Conservation (phyloP, 2,329 filamentous ascomycete genomes). For the Cryoendolithus antarcticus region DNA sequence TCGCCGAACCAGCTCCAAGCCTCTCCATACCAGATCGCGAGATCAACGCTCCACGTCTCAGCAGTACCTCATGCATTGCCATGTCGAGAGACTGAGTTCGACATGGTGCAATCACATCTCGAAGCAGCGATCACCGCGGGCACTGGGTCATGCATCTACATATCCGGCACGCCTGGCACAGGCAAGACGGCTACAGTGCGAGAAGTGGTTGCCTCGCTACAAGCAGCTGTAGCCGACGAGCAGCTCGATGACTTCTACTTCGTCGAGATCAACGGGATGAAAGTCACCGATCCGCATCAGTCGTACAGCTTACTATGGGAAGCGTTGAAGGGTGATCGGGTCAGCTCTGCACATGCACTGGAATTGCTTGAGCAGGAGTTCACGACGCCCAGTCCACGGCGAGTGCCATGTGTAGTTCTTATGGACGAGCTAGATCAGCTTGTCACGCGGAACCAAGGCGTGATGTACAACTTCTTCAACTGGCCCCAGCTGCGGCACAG, state of each 20-base stretch:
- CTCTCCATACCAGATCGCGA: slow-evolving; percentile 84
- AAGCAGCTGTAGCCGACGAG: slow-evolving; percentile 75
- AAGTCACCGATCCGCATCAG: slow-evolving; percentile 94
- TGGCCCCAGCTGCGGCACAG: slow-evolving; percentile 91
- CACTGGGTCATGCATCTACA: slow-evolving; percentile 93
- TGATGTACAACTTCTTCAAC: slow-evolving; percentile 99
- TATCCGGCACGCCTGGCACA: slow-evolving; percentile 94
- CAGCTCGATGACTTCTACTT: slow-evolving; percentile 98
- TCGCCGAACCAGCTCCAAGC: slow-evolving; percentile 62
- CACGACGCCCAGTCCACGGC: slow-evolving; percentile 74
- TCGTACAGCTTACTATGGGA: slow-evolving; percentile 94
- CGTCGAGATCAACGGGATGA: slow-evolving; percentile 99
- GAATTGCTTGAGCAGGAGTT: slow-evolving; percentile 89
- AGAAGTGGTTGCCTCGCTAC: slow-evolving; percentile 81
- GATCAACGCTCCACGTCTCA: slow-evolving; percentile 82
- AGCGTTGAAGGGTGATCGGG: slow-evolving; percentile 81
- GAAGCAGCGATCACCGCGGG: slow-evolving; percentile 90
- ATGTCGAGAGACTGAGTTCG: slow-evolving; percentile 85
- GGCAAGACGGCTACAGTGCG: slow-evolving; percentile 96
- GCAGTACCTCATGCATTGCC: slow-evolving; percentile 81
- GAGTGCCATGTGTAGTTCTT: slow-evolving; percentile 88
- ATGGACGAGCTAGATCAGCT: slow-evolving; percentile 99
- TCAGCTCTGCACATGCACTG: slow-evolving; percentile 81
- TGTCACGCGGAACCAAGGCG: slow-evolving; percentile 95
- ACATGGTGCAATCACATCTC: slow-evolving; percentile 81